Conservation (phyloP, 768 basidiomycete species). For the Cytidiella melzeri region DNA sequence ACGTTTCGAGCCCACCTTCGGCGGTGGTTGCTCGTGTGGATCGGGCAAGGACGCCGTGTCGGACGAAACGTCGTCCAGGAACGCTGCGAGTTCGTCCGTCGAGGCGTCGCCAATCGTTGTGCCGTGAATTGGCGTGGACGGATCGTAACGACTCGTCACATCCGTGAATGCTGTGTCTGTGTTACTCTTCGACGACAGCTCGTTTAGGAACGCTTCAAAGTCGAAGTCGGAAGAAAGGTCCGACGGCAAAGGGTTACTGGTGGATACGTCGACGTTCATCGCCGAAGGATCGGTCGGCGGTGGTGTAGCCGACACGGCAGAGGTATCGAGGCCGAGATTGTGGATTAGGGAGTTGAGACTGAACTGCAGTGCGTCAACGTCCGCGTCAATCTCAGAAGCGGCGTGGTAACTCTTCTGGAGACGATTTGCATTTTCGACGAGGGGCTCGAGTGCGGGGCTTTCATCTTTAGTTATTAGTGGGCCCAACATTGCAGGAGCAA, state of each 20-base stretch:
- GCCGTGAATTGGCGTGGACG: slow-evolving; percentile 27
- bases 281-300: neutral
- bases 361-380: slow-evolving; percentile 63
- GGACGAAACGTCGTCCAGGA: slow-evolving; percentile 39
- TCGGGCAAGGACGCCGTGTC: slow-evolving; percentile 1
- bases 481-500: slow-evolving; percentile 23
- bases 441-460: slow-evolving; percentile 24
- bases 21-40: neutral
- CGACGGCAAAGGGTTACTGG: slow-evolving; percentile 1
- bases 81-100: slow-evolving; percentile 34
- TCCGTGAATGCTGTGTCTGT: slow-evolving; percentile 24
- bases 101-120: slow-evolving; percentile 27
- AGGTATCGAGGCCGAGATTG: slow-evolving; percentile 59
- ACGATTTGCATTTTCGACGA: slow-evolving; percentile 32
- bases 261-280: neutral
- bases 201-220: slow-evolving; percentile 36
- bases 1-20: slow-evolving; percentile 20
- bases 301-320: slow-evolving; percentile 19
- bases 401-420: slow-evolving; percentile 54
- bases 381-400: slow-evolving; percentile 60
- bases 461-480: slow-evolving; percentile 18
- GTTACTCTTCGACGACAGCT: slow-evolving; percentile 26
- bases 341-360: slow-evolving; percentile 70
- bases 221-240: slow-evolving; percentile 29
- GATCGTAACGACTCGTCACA: slow-evolving; percentile 28